These are phyloP conservation scores for Geotrichum carabidarum DNA, from an alignment of 1,139 yeast species.

Conservation along the genomic window DNA sequence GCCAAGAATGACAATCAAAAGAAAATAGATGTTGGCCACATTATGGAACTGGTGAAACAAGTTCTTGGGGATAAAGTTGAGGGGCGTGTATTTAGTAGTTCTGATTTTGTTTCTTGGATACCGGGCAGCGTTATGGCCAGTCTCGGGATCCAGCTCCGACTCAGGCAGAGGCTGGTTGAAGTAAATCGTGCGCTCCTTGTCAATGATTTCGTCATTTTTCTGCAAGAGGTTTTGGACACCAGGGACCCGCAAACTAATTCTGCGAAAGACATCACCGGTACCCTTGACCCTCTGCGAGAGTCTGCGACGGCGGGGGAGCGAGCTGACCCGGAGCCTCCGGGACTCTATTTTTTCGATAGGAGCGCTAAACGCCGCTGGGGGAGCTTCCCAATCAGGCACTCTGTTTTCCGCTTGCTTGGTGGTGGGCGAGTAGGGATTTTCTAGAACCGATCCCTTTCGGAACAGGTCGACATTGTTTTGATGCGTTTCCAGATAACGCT, in stretches of 20 bases:
- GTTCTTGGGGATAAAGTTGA: slow-evolving; percentile 82
- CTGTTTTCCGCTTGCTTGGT: background rate
- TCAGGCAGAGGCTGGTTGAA: slow-evolving; percentile 64
- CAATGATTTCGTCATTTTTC: slow-evolving; percentile 11
- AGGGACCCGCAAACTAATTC: slow-evolving; percentile 17
- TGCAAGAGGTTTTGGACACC: slow-evolving; percentile 11
- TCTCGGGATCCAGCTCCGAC: slow-evolving; percentile 53
- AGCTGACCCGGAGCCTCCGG: slow-evolving; percentile 14
- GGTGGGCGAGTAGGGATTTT: slow-evolving; percentile 13
- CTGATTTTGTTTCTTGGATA: slow-evolving; percentile 84
- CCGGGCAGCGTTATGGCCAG: slow-evolving; percentile 33
- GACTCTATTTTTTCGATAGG: slow-evolving; percentile 12
- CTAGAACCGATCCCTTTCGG: background rate
- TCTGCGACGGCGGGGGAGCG: slow-evolving; percentile 11
- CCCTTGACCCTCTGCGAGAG: slow-evolving; percentile 4
- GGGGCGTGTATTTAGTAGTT: slow-evolving; percentile 87
- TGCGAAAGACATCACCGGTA: slow-evolving; percentile 13
- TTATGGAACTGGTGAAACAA: slow-evolving; percentile 70
- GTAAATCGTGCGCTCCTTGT: slow-evolving; percentile 39
- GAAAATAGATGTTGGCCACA: slow-evolving; percentile 79
- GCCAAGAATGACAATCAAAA: slow-evolving; percentile 70
- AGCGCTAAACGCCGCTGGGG: background rate
- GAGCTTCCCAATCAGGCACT: background rate
- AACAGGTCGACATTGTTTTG: slow-evolving; percentile 1
- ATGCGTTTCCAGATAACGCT: slow-evolving; percentile 6